A percentile compares a stretch with the other conserved stretches of the same genome.
phyloP scores from a whole-genome alignment of 2,329 filamentous ascomycete species.

The Helicocarpus griseus region DNA sequence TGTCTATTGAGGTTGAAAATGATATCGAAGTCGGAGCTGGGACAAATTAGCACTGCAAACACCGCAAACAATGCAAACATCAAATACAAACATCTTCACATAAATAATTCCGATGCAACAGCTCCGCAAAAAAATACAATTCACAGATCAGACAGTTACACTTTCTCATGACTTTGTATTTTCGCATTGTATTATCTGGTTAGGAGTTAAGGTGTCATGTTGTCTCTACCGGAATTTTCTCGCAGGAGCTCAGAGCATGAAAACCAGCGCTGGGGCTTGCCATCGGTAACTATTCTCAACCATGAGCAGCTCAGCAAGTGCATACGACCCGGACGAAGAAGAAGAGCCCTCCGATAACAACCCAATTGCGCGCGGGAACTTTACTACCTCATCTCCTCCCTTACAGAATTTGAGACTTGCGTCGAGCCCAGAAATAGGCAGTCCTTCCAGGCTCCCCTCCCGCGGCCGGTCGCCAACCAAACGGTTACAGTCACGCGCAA shows the following conservation, averaged over 20 bases:
- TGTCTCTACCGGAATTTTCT: slow-evolving; percentile 1
- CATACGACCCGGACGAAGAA: slow-evolving; percentile 25
- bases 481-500: slow-evolving; percentile 7
- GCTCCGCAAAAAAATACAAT: neutral
- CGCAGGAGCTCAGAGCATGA: slow-evolving; percentile 3
- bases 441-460: neutral
- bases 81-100: neutral
- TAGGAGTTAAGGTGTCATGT: slow-evolving; percentile 6
- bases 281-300: slow-evolving; percentile 13
- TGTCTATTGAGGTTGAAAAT: neutral
- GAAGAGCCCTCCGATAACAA: slow-evolving; percentile 6
- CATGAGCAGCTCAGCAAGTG: slow-evolving; percentile 28
- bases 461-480: neutral
- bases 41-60: slow-evolving; percentile 21
- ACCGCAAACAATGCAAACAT: slow-evolving; percentile 26
- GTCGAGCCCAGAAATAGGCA: slow-evolving; percentile 5
- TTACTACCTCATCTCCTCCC: slow-evolving; percentile 11
- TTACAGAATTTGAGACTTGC: slow-evolving; percentile 8
- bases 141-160: neutral
- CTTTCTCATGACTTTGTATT: neutral
- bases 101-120: neutral
- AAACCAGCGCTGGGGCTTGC: neutral
- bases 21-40: neutral
- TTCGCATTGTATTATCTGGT: neutral
- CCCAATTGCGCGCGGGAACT: neutral